Evolutionary conservation across 495 filamentous ascomycete species (phyloP), one percentile per base, ranked within the genome.

Genomic region (Hapsidospora chrysogenum): DNA sequence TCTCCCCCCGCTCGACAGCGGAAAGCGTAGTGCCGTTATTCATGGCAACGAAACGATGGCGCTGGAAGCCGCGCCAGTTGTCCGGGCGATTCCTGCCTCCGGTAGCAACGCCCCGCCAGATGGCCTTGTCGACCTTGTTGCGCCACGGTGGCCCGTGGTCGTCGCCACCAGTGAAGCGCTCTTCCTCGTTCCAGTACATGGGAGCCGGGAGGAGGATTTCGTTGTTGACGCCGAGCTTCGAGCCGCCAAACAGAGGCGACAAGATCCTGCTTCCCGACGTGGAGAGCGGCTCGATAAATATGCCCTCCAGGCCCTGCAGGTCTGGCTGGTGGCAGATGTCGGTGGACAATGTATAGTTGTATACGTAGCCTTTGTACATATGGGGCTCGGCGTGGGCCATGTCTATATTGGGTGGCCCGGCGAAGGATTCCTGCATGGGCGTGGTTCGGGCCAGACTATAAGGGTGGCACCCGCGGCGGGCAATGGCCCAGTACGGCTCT

Each of bases 151-250:
- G 54, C 9, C 68, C 66, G 16, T 63, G 56, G 11, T 59, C 48
- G 20, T 56, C 57, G 39, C 64, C 58, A 33, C 73, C 73, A 3
- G 63, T 64, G 56, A 83, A 86, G n/a, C 77, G 70, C 36, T 66
- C 56, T 31, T 85, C 75, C 11, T 80, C 60, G 36, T 67, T 67
- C 63, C 72, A 81, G 49, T 81, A 80, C 70, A 77, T 79, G 20
- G 78, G 70, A 0, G 77, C 69, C 0, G 79, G 79, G 29, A 85
- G 64, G 14, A 84, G 60, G 41, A 85, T 78, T 35, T 85, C 79
- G 42, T 78, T 82, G 51, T 81, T 84, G 33, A 77, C 70, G 20
- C 64, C 70, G 29, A 82, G 63, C 45, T 85, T 85, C 46, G 68
- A 74, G 34, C 76, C 78, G 20, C 76, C 67, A 41, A 85, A 83